Evolutionary conservation across 371 early-diverging fungal genomes (phyloP), one percentile per base, ranked within the genome.

Genomic region (Rhizopus delemar): DNA sequence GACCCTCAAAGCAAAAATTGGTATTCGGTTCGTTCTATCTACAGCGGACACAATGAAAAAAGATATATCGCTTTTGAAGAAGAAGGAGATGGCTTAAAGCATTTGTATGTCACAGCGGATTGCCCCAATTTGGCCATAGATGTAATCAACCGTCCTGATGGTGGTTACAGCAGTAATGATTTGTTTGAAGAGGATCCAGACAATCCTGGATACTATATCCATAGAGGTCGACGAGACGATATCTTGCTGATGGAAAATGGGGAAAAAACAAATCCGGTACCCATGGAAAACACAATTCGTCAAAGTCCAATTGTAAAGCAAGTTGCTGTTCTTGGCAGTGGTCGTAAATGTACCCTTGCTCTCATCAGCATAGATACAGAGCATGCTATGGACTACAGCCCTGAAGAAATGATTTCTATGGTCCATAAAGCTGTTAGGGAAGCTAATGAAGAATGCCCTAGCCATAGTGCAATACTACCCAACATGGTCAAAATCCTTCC

Each of bases 261-360:
- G 9, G 79, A 79, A 54, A 79, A 79, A 55, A 74, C 74, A 5
- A 75, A 74, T 33, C 79, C 79, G n/a, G 22, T 70, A 3, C 71
- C 74, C 11, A 71, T 75, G 65, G 79, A 79, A 58, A 48, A 50
- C 2, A 35, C 60, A 2, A 66, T 79, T 13, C 59, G 64, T 35
- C 56, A 54, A 11, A 41, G 45, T 5, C 62, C 60, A 8, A 29
- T 75, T 8, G 57, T 79, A 8, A 50, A 59, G 2, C 56, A 66
- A 13, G 65, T 56, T 22, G 63, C 63, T 12, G 69, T 79, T 13
- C 11, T 75, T 28, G 79, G 74, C 8, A 63, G 66, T 29, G 53
- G 54, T 12, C 65, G 71, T n/a, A 70, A 67, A 41, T 74, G 70
- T 32, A 72, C 76, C 13, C 60, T 56, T 48, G 68, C 63, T 3